Conservation (phyloP, 495 filamentous ascomycete genomes). For the Venustampulla echinocandica region DNA sequence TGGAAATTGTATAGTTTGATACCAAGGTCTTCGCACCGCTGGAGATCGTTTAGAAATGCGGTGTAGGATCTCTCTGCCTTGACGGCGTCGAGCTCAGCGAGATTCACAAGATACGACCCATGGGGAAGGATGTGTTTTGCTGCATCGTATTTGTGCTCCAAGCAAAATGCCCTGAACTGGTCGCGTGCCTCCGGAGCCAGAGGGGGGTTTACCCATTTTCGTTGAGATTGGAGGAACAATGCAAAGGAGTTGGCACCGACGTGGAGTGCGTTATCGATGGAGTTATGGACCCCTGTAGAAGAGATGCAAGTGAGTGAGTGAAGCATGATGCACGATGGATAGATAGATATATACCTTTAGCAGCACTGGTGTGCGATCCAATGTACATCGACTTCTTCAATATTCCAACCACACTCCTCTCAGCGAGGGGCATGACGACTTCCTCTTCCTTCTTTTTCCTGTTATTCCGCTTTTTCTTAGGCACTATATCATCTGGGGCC, state of each 20-base stretch:
- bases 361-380: constrained; percentile 84
- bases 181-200: constrained; percentile 56
- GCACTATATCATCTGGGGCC: constrained; percentile 10
- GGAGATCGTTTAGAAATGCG: constrained; percentile 80
- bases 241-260: constrained; percentile 92
- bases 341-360: constrained; percentile 54
- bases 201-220: constrained; percentile 85
- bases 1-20: constrained; percentile 96
- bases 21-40: constrained; percentile 78
- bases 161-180: constrained; percentile 57
- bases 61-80: constrained; percentile 83
- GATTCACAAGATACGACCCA: constrained; percentile 92
- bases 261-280: constrained; percentile 66
- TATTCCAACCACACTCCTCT: constrained; percentile 50
- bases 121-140: constrained; percentile 71
- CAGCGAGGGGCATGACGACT: constrained; percentile 56
- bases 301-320: constrained; percentile 3
- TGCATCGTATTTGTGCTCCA: constrained; percentile 64
- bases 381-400: constrained; percentile 67
- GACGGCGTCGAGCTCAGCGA: constrained; percentile 68
- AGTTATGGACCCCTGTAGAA: constrained; percentile 70
- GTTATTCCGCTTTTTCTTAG: constrained; percentile 23
- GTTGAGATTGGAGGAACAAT: constrained; percentile 89
- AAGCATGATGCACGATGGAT: not conserved
- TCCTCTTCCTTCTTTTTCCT: constrained; percentile 26